A percentile compares a stretch with the other conserved stretches of the same genome.
Evolutionary conservation across 2,329 filamentous ascomycete species (phyloP).

Genomic region (Microdochium nivale): DNA sequence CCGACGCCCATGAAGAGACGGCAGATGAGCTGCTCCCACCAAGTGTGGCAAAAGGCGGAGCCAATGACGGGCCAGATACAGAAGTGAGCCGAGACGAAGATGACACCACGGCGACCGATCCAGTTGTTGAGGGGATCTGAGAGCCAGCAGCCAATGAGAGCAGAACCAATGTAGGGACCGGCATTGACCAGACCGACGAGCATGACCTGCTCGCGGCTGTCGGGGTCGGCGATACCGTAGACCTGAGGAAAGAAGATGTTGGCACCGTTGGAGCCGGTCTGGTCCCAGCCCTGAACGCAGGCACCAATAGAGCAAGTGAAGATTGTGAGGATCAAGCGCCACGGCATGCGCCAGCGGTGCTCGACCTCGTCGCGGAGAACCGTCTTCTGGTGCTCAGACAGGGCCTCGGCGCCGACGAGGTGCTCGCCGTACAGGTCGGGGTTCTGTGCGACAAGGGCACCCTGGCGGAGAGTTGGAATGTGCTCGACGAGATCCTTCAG

Average conservation of each 20-base stretch:
- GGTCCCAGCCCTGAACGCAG: constrained; percentile 63
- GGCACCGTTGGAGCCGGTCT: constrained; percentile 55
- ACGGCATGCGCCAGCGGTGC: constrained; percentile 60
- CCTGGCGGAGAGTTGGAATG: constrained; percentile 51
- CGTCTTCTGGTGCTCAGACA: constrained; percentile 51
- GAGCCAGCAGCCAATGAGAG: constrained; percentile 46
- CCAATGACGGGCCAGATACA: constrained; percentile 62
- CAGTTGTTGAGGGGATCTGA: constrained; percentile 52
- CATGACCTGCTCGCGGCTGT: constrained; percentile 13
- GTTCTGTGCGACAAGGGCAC: constrained; percentile 66
- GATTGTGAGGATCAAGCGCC: constrained; percentile 57
- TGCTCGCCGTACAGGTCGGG: constrained; percentile 51
- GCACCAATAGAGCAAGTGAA: constrained; percentile 60
- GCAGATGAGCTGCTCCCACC: constrained; percentile 62
- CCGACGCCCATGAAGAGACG: constrained; percentile 69
- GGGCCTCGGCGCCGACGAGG: constrained; percentile 45
- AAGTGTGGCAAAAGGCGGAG: constrained; percentile 62
- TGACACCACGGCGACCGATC: constrained; percentile 57
- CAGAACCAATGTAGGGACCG: constrained; percentile 33
- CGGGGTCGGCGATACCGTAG: constrained; percentile 36
- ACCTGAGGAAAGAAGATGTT: constrained; percentile 51
- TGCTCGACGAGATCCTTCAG: constrained; percentile 51
- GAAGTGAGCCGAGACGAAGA: constrained; percentile 68
- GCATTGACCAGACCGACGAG: constrained; percentile 51
- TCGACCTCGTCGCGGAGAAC: constrained; percentile 52